Evolutionary conservation across 192 early-diverging fungal genomes (phyloP), one percentile per base, ranked within the genome.

Genomic region (Entophlyctis helioformis): DNA sequence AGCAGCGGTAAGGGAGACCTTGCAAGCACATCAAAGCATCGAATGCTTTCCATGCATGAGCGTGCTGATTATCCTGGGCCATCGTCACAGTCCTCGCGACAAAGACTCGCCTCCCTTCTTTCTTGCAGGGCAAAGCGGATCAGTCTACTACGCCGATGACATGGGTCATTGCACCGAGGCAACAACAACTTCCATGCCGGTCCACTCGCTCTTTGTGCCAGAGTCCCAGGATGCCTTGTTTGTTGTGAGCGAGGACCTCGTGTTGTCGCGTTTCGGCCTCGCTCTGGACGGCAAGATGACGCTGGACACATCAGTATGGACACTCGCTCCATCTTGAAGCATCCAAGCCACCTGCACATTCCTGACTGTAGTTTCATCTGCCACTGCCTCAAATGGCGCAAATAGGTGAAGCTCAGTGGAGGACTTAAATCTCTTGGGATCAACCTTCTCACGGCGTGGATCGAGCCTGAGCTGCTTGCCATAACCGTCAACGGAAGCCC

Each of bases 51-150:
- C n/a, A n/a, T n/a, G n/a, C n/a, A n/a, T n/a, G n/a, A n/a, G n/a
- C n/a, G n/a, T n/a, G n/a, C n/a, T n/a, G n/a, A n/a, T n/a, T n/a
- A n/a, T n/a, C n/a, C n/a, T n/a, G n/a, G n/a, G n/a, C n/a, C n/a
- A n/a, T n/a, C n/a, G n/a, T n/a, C n/a, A n/a, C n/a, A n/a, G n/a
- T n/a, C n/a, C n/a, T n/a, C n/a, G n/a, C n/a, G n/a, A n/a, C n/a
- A n/a, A n/a, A n/a, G 60, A 59, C 24, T 61, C 51, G 22, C 62
- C 71, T 1, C 54, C 71, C 12, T 74, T 74, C 50, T 74, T 71
- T 42, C 32, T 71, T 11, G 37, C 44, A 12, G 36, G 38, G 12
- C 16, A 18, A 2, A 24, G 39, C 13, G 71, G 67, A 1, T 55
- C 51, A 16, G 47, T 74, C 3, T 64, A 59, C 53, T 65, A 57